Base-by-base conservation (phyloP, 1,139 yeast genomes). In the Saccharomycopsis phalli region DNA sequence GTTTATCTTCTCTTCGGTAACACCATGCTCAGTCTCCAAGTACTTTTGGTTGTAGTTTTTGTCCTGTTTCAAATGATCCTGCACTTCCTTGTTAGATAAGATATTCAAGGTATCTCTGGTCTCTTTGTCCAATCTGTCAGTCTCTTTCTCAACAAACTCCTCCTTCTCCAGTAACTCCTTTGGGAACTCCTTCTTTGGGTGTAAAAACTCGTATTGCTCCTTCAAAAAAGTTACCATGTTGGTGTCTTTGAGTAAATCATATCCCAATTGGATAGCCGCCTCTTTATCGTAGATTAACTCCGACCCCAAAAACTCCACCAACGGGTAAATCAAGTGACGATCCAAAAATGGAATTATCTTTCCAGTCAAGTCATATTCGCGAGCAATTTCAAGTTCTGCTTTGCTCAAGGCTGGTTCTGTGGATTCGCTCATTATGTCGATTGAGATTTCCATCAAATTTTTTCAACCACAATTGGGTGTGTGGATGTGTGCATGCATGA, bases 321-420 rank as follows among this genome's bases (percentile, higher is more conserved):
- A 57, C 33, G 76, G 75, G 49, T 67, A 72, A 44, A 69, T 61
- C 53, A 75, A 58, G 50, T 74, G 79, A 50, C 80, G 66, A 56
- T 76, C 82, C 51, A 76, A 58, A 51, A 71, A 74, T 35, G 73
- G 74, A 50, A 69, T 59, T 48, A 74, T 57, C 54, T 67, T 67
- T 41, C 63, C 62, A 11, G 78, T 71, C 51, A 75, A 58, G 50
- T 74, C 80, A 55, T 69, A 69, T 45, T 62, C 51, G 44, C 61
- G 59, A 10, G 68, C 68, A 37, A 59, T 51, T 31, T 51, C 59
- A 31, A 61, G 42, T 49, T 65, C 67, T 33, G 53, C 52, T 16
- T 51, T 46, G 20, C 57, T 51, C 31, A 62, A 45, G 20, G 47
- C 13, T 14, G 26, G 30, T 25, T 42, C 40, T n/a, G 33, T 34